A percentile compares a stretch with the other conserved stretches of the same genome.
phyloP scores from a whole-genome alignment of 192 early-diverging fungal genomes.

The Rhizoclosmatium sp. region DNA sequence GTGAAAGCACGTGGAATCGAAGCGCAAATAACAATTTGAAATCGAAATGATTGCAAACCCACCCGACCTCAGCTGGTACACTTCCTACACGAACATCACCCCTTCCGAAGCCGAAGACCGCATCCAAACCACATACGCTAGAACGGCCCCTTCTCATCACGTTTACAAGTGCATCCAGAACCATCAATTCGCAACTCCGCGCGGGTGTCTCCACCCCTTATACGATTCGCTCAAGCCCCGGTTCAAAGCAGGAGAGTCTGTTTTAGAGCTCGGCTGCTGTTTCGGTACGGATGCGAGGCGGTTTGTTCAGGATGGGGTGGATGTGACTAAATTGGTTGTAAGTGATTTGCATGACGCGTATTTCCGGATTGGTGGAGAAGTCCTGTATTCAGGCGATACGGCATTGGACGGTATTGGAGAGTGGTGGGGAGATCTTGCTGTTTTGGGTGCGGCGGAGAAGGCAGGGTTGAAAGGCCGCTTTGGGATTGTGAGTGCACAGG shows the following conservation, averaged over 20 bases:
- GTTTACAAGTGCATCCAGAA: constrained; percentile 25
- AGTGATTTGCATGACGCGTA: neutral
- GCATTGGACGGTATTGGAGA: neutral
- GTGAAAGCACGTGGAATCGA: no score
- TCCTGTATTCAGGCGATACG: neutral
- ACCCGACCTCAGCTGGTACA: no score
- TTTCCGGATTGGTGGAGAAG: neutral
- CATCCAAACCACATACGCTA: no score
- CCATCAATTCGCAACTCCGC: neutral
- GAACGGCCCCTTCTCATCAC: neutral
- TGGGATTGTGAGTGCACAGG: constrained; percentile 1
- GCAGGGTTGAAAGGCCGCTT: neutral
- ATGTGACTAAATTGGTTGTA: no score
- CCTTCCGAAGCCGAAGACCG: no score
- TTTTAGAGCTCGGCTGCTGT: constrained; percentile 22
- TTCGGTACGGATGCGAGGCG: constrained; percentile 15
- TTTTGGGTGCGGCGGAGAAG: neutral
- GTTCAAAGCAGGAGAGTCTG: neutral
- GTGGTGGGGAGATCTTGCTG: constrained; percentile 13
- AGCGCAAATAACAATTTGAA: no score
- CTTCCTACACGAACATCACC: no score
- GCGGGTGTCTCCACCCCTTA: neutral
- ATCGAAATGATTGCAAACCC: no score
- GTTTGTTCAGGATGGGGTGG: neutral
- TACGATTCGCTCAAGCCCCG: neutral